Percentiles rank a stretch among this genome's conserved stretches.
Conservation (phyloP, 2,329 filamentous ascomycete species). For the Cladosporium cucumerinum region DNA sequence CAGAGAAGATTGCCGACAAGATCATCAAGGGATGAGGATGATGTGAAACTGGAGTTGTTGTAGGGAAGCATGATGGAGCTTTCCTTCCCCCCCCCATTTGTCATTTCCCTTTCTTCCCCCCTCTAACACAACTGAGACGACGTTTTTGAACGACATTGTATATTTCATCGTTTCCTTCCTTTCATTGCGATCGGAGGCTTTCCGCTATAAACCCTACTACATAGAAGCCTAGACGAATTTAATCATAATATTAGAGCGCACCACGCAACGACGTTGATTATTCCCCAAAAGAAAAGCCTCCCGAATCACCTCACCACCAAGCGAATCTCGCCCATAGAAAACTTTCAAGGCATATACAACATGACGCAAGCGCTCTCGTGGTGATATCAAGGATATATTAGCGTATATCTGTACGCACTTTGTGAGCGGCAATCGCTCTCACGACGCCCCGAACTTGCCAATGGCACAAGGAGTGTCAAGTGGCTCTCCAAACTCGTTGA, state of each 20-base stretch:
- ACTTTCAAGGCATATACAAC: too few species aligned
- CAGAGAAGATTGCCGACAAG: slow-evolving; percentile 14
- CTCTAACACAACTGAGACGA: background rate
- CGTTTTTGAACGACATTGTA: background rate
- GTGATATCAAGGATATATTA: too few species aligned
- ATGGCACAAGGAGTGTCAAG: too few species aligned
- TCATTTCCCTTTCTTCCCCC: background rate
- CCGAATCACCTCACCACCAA: too few species aligned
- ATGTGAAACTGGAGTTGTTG: background rate
- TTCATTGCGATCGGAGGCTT: slow-evolving; percentile 1
- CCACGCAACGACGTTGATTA: too few species aligned
- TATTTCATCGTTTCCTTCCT: background rate
- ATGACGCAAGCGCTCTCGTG: too few species aligned
- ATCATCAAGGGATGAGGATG: background rate
- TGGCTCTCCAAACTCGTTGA: too few species aligned
- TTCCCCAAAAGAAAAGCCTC: too few species aligned
- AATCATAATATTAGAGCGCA: background rate
- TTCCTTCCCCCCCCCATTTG: background rate
- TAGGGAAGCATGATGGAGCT: background rate
- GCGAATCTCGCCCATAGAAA: too few species aligned
- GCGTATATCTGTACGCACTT: too few species aligned
- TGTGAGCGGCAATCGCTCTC: too few species aligned
- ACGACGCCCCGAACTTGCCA: too few species aligned
- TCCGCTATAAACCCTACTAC: background rate
- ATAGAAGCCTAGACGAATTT: background rate